phyloP scores from a whole-genome alignment of 2,329 filamentous ascomycete genomes.

The Alternaria brassicicola region DNA sequence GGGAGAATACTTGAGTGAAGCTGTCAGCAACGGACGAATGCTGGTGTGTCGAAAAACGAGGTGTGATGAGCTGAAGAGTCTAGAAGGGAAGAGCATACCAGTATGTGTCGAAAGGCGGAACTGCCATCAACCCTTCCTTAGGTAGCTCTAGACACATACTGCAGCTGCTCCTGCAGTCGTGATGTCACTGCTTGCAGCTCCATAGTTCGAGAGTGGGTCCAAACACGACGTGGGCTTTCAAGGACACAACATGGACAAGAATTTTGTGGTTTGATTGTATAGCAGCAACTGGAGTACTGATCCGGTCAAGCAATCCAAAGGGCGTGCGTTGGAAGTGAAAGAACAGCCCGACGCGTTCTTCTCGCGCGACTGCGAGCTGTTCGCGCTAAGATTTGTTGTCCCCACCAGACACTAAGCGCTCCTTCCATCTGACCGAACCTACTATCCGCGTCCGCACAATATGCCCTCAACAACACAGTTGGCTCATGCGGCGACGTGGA shows the following conservation, averaged over 20 bases:
- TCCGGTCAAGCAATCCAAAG: neutral
- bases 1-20: constrained; percentile 9
- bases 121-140: neutral
- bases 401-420: neutral
- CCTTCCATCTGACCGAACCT: no score
- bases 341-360: neutral
- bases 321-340: neutral
- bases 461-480: neutral
- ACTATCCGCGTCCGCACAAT: neutral
- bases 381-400: constrained; percentile 2
- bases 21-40: constrained; percentile 8
- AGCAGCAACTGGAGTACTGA: neutral
- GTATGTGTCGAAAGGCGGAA: neutral
- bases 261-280: neutral
- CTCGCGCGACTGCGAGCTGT: neutral
- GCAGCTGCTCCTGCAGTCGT: constrained; percentile 18
- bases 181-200: constrained; percentile 23
- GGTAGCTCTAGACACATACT: constrained; percentile 6
- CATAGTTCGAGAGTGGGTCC: constrained; percentile 7
- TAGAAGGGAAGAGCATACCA: constrained; percentile 18
- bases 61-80: constrained; percentile 4
- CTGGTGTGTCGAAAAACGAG: neutral
- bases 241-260: neutral
- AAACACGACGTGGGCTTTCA: neutral
- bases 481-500: neutral